Base-by-base conservation (phyloP, 345 rosid genomes). In the Corchorus olitorius region DNA sequence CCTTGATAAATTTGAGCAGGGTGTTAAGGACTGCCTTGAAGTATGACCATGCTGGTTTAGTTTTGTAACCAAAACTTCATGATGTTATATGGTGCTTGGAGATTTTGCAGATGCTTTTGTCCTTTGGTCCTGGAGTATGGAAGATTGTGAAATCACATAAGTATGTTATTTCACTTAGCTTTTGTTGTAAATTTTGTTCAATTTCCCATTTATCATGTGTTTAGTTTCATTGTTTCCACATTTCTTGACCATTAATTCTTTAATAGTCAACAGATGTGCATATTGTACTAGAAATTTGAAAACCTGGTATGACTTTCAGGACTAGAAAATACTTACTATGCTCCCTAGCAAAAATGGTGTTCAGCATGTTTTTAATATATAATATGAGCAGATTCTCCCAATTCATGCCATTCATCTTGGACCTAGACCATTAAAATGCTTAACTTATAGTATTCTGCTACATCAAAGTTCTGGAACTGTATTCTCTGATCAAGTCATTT, bases 1-100 rank as follows among this genome's bases (percentile, higher is more conserved):
- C 48, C 87, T 90, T 63, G 72, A 86, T 83, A 87, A 87, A 76
- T 85, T 90, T 70, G 92, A 90, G 87, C 83, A 82, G 81, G 82
- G 88, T 22, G 80, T 90, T 62, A 82, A 82, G 85, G 88, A 86
- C 72, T 88, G 92, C 78, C 92, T 90, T 12, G 88, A 86, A 85
- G 84, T 56, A 49, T 90, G 86, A 85, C 71, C 75, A 39, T 61
- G 79, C 33, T 8, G 35, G 64, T 46, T 70, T 58, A 54, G 20
- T 54, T 56, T 46, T 22, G 70, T 45, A 48, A 43, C 77, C 27
- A 14, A 54, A 63, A 20, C 55, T 50, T 65, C 68, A 48, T 64
- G 80, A 62, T 62, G 72, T 15, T 62, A 66, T 53, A 10, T 66
- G 48, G 27, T 64, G 72, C 50, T 74, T 48, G 15, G 67, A 67